Percentiles rank a stretch among this genome's conserved stretches.
Conservation (phyloP, 179 eudicot species). For the Patellifolia procumbens region DNA sequence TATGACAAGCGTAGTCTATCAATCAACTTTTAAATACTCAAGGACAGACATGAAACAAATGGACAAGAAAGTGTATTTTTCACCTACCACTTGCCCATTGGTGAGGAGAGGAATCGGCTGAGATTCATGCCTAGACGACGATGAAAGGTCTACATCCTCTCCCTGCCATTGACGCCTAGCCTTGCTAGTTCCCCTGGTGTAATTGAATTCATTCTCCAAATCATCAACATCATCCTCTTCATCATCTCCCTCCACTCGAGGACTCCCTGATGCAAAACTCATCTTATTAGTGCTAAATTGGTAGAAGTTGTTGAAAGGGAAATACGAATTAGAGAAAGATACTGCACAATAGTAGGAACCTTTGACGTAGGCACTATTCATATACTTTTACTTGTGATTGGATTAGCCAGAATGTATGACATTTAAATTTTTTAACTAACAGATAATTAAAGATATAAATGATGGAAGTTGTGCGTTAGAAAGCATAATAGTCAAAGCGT, state of each 20-base stretch:
- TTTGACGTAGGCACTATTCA: too few relatives aligned
- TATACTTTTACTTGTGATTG: too few relatives aligned
- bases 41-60: background rate
- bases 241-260: slow-evolving; percentile 91
- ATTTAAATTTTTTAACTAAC: too few relatives aligned
- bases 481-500: too few relatives aligned
- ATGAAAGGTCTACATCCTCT: slow-evolving; percentile 67
- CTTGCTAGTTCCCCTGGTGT: slow-evolving; percentile 55
- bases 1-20: background rate
- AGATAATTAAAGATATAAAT: too few relatives aligned
- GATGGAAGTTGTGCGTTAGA: too few relatives aligned
- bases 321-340: background rate
- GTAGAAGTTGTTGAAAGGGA: background rate
- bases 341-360: too few relatives aligned
- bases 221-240: slow-evolving; percentile 93
- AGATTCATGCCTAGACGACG: slow-evolving; percentile 79
- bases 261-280: slow-evolving; percentile 53
- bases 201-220: slow-evolving; percentile 77
- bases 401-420: too few relatives aligned
- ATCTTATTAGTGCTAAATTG: background rate
- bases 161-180: slow-evolving; percentile 74
- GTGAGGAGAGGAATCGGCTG: slow-evolving; percentile 86
- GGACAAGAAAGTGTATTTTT: slow-evolving; percentile 11
- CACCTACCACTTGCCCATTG: slow-evolving; percentile 72
- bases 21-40: too few relatives aligned